Base-by-base conservation (phyloP, 306 rosid genomes). In the Cucumis hystrix region DNA sequence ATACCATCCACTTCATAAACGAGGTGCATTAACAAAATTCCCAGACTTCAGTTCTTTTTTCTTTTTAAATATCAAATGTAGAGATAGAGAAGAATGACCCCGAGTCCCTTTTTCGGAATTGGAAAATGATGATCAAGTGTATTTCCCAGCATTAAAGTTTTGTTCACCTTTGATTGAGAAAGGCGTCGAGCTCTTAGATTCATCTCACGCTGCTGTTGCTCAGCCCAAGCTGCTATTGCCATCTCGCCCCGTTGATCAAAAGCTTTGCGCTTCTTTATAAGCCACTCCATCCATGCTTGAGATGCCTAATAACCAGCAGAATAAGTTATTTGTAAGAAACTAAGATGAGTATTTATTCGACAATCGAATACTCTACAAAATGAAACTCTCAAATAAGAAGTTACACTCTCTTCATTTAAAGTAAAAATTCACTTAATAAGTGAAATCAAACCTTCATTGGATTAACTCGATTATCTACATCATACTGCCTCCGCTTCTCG, bases 281-380 rank as follows among this genome's bases (percentile, higher is more conserved):
- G 91, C 97, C 98, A 95, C 69, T 92, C 98, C 98, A 88, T 89
- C 98, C 98, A 95, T 84, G 98, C 96, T 78, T 90, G 88, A 74
- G 98, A 95, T 80, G 98, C 98, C 98, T 95, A 85, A 69, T 58
- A n/a, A 51, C 72, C 15, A 77, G 74, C 76, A 83, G 59, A 63
- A 77, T 74, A 78, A 39, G 76, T 28, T 73, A 74, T 75, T 35
- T 73, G 43, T 8, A 43, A 51, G 83, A 33, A 79, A 58, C 72
- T 35, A 47, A 79, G 30, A 23, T 10, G 54, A 4, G 66, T 9
- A 37, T 58, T 79, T 78, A 13, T 66, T 73, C 2, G 20, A 59
- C 17, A 33, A 20, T 37, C 18, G 25, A 71, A 51, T 71, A 51
- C 37, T 43, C 76, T 47, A 49, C 21, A 7, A 45, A 71, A 30